Evolutionary conservation across 495 filamentous ascomycete species (phyloP).

Genomic region (Aspergillus carlsbadensis): DNA sequence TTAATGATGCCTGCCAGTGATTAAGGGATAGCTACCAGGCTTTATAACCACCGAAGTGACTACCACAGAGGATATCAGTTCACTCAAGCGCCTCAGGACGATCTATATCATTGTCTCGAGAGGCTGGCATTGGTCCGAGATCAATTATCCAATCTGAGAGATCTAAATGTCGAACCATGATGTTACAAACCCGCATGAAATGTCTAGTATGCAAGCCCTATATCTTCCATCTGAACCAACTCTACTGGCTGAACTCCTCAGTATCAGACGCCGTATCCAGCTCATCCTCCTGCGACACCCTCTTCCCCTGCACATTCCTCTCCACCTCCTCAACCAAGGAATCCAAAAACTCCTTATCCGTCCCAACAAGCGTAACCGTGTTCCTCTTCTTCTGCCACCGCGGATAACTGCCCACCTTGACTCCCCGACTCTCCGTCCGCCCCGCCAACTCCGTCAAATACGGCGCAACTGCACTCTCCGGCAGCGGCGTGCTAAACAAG

Average conservation of each 20-base stretch:
- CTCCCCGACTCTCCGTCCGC: constrained; percentile 64
- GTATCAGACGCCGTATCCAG: constrained; percentile 44
- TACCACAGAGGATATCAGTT: no score
- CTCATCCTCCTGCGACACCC: constrained; percentile 59
- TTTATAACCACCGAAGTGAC: no score
- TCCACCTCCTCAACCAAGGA: constrained; percentile 60
- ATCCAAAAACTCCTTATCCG: constrained; percentile 61
- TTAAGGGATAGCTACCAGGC: no score
- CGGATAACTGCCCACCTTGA: constrained; percentile 98
- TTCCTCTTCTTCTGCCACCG: constrained; percentile 86
- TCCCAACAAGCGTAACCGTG: constrained; percentile 87
- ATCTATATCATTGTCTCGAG: no score
- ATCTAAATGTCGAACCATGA: no score
- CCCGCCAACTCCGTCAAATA: constrained; percentile 78
- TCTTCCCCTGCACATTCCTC: constrained; percentile 55
- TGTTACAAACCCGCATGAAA: neutral
- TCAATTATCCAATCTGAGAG: no score
- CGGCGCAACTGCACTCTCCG: constrained; percentile 79
- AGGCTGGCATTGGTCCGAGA: no score
- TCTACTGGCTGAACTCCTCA: constrained; percentile 21
- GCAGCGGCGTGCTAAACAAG: constrained; percentile 79
- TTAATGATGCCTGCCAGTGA: no score
- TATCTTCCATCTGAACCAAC: constrained; percentile 18
- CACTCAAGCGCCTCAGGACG: no score
- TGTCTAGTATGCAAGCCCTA: constrained; percentile 13